A percentile compares a stretch with the other conserved stretches of the same genome.
These are phyloP conservation scores for Herpotrichia juniperi DNA, from an alignment of 2,329 filamentous ascomycete genomes.

Conservation along the genomic window DNA sequence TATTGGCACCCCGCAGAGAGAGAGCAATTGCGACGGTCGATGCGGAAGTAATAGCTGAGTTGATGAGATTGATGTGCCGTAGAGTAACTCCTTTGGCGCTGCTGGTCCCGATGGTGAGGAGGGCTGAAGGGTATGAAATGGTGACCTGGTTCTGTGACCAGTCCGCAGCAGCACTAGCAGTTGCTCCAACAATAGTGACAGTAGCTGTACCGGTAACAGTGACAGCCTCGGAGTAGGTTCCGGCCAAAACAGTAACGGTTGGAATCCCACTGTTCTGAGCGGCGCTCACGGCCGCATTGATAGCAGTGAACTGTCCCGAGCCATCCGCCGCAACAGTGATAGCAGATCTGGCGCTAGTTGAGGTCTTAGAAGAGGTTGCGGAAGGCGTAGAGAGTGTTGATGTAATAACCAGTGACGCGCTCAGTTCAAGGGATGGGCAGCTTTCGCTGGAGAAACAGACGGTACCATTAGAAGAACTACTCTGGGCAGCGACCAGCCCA, in stretches of 20 bases:
- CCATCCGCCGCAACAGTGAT: constrained; percentile 55
- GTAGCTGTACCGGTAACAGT: constrained; percentile 48
- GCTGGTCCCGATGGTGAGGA: constrained; percentile 39
- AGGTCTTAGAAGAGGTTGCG: constrained; percentile 6
- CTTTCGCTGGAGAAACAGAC: not conserved
- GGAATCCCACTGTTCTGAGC: constrained; percentile 50
- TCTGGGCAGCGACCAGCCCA: constrained; percentile 23
- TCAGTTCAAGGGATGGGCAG: constrained; percentile 1
- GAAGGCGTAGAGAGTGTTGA: constrained; percentile 11
- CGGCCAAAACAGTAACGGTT: constrained; percentile 52
- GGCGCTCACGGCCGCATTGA: constrained; percentile 52
- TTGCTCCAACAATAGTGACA: constrained; percentile 50
- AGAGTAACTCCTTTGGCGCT: constrained; percentile 42
- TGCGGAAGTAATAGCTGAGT: constrained; percentile 27
- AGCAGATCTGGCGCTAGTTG: constrained; percentile 19
- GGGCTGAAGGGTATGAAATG: constrained; percentile 31
- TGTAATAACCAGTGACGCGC: not conserved
- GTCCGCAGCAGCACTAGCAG: constrained; percentile 25
- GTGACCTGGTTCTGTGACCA: constrained; percentile 49
- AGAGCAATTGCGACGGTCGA: constrained; percentile 32
- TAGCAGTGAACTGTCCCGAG: constrained; percentile 53
- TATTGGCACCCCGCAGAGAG: constrained; percentile 46
- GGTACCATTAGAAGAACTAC: constrained; percentile 12
- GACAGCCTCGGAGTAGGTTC: constrained; percentile 54
- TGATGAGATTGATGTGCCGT: constrained; percentile 50